phyloP scores from a whole-genome alignment of 1,284 basidiomycete genomes.

The Ustilago shanxiensis region DNA sequence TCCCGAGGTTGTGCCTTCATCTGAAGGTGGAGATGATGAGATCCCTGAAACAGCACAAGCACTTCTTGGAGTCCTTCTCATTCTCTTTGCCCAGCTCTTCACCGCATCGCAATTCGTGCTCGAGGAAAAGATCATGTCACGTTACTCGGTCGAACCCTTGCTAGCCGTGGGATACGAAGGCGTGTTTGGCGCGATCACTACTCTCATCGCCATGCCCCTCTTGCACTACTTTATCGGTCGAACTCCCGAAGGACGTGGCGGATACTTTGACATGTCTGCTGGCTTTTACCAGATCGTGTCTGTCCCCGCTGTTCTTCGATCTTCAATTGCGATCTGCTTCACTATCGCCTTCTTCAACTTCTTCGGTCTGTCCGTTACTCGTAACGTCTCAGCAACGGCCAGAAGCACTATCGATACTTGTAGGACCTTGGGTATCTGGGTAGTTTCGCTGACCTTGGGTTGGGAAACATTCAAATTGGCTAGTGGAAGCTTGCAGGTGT shows the following conservation, averaged over 20 bases:
- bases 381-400: conserved; percentile 69
- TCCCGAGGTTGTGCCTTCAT: conserved; percentile 27
- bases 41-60: conserved; percentile 59
- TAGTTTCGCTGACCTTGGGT: conserved; percentile 72
- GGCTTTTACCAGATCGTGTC: conserved; percentile 90
- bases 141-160: conserved; percentile 89
- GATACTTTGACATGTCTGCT: conserved; percentile 90
- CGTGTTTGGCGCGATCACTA: conserved; percentile 85
- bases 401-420: conserved; percentile 87
- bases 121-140: conserved; percentile 84
- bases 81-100: conserved; percentile 96
- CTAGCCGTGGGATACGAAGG: conserved; percentile 95
- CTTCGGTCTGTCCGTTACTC: conserved; percentile 92
- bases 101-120: conserved; percentile 91
- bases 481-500: conserved; percentile 84
- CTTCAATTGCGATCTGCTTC: conserved; percentile 76
- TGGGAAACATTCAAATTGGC: conserved; percentile 92
- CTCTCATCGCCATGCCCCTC: conserved; percentile 81
- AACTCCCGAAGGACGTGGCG: conserved; percentile 74
- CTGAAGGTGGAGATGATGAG: conserved; percentile 50
- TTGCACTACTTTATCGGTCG: conserved; percentile 74
- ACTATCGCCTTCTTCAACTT: conserved; percentile 93
- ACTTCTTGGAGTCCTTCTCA: conserved; percentile 81
- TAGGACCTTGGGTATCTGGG: conserved; percentile 87
- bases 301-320: conserved; percentile 82